Percentiles rank a stretch among this genome's conserved stretches.
Conservation (phyloP, 2,329 filamentous ascomycete genomes). For the Hymenoscyphus fraxineus region DNA sequence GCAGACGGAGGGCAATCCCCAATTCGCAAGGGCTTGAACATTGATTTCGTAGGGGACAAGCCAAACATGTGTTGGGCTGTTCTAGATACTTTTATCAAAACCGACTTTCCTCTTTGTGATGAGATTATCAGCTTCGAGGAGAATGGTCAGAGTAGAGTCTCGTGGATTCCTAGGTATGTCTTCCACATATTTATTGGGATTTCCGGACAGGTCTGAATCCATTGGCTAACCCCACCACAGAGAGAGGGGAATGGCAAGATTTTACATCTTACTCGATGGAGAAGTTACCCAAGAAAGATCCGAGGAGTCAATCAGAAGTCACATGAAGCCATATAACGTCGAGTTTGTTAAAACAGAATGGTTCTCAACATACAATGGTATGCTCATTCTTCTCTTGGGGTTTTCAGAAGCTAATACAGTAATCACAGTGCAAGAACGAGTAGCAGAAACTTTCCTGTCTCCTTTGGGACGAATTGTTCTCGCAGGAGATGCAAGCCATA, state of each 20-base stretch:
- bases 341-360: slow-evolving; percentile 45
- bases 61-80: slow-evolving; percentile 50
- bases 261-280: slow-evolving; percentile 46
- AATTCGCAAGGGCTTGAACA: slow-evolving; percentile 31
- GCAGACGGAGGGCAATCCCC: slow-evolving; percentile 14
- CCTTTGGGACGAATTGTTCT: slow-evolving; percentile 26
- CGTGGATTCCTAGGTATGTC: slow-evolving; percentile 43
- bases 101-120: slow-evolving; percentile 43
- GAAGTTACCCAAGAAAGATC: slow-evolving; percentile 41
- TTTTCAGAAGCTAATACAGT: neutral
- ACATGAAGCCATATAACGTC: slow-evolving; percentile 42
- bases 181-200: neutral
- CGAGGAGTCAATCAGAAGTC: slow-evolving; percentile 41
- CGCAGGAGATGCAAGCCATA: slow-evolving; percentile 36
- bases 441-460: slow-evolving; percentile 11
- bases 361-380: slow-evolving; percentile 49
- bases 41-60: slow-evolving; percentile 44
- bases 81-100: slow-evolving; percentile 47
- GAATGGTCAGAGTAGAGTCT: slow-evolving; percentile 43
- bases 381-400: slow-evolving; percentile 15
- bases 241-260: slow-evolving; percentile 45
- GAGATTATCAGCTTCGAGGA: slow-evolving; percentile 48
- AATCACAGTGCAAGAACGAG: slow-evolving; percentile 14
- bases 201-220: neutral
- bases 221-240: neutral